Base-by-base conservation (phyloP, 208 protist species). In the Angomonas deanei region DNA sequence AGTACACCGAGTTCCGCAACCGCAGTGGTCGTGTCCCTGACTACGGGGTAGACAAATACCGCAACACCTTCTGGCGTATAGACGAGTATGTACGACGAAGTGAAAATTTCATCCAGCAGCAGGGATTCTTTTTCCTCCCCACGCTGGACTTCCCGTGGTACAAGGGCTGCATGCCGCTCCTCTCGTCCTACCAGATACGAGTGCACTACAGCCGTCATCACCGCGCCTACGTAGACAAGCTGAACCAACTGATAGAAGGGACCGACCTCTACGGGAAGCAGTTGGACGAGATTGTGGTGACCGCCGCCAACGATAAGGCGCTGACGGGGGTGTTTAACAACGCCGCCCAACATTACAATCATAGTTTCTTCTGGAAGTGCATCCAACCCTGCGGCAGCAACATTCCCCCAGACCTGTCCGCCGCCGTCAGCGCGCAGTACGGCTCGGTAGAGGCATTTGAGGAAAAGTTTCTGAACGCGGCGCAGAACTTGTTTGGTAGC, bases 351-450 rank as follows among this genome's bases (percentile, higher is more conserved):
- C 87, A 94, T 78, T 97, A 81, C 71, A 96, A 97, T 68, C 86
- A 96, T 75, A 78, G 71, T 71, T 96, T 97, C 70, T 96, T 84
- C 72, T 97, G 88, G 88, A 96, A 96, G 67, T 88, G 79, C 77
- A 84, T 97, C 49, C 76, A 90, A 66, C 93, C 93, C 31, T 88
- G 84, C 64, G 93, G 91, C 48, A 91, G 77, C 59, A 91, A 92
- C 64, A 95, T 96, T 28, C 89, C 88, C 13, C 80, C 81, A 0
- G 90, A 94, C 68, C 67, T 97, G 48, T 70, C 70, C 30, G 70
- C 76, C 0, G 86, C 85, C 11, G 76, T 97, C 10, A 70, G 66
- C 6, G 64, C 67, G 46, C 88, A 93, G 72, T 97, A 93, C 69
- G 90, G 86, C 49, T 82, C 77, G 34, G 70, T 97, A 21, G 88